Percentiles rank a stretch among this genome's conserved stretches.
These are phyloP conservation scores for Hydnomerulius pinastri DNA, from an alignment of 768 basidiomycete genomes.

Conservation along the genomic window DNA sequence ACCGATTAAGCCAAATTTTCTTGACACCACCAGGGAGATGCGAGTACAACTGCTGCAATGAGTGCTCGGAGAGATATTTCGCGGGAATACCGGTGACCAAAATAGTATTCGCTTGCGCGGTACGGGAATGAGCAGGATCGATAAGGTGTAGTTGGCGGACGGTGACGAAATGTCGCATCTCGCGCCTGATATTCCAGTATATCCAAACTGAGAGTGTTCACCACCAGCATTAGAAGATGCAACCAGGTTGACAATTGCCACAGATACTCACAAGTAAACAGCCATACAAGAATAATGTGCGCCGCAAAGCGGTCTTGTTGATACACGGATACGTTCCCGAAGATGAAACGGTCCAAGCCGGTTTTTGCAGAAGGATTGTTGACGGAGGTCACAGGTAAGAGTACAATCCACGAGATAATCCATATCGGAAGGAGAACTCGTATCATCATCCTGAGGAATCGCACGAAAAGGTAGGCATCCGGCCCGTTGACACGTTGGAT, in stretches of 20 bases:
- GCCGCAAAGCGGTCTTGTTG: conserved; percentile 68
- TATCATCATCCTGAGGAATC: conserved; percentile 84
- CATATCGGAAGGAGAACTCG: conserved; percentile 87
- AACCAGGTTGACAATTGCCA: not conserved
- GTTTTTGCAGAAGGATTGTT: conserved; percentile 46
- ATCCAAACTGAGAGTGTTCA: conserved; percentile 65
- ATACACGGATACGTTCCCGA: conserved; percentile 68
- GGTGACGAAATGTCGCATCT: conserved; percentile 79
- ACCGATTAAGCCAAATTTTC: conserved; percentile 91
- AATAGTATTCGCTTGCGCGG: conserved; percentile 87
- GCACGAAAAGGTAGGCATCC: conserved; percentile 93
- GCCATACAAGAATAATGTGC: conserved; percentile 73
- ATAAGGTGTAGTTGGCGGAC: conserved; percentile 84
- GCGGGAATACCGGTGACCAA: conserved; percentile 88
- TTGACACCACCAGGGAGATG: conserved; percentile 88
- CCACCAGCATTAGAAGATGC: not conserved
- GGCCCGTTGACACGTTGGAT: conserved; percentile 74
- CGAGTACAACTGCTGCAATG: conserved; percentile 69
- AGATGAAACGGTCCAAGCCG: conserved; percentile 72
- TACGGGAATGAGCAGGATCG: conserved; percentile 66
- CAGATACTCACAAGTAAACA: conserved; percentile 69
- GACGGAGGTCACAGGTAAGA: conserved; percentile 74
- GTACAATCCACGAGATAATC: conserved; percentile 83
- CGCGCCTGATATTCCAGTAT: conserved; percentile 74
- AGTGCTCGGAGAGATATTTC: conserved; percentile 70